A percentile compares a stretch with the other conserved stretches of the same genome.
phyloP scores from a whole-genome alignment of 805 yeast species.

The Wickerhamomyces ciferrii region DNA sequence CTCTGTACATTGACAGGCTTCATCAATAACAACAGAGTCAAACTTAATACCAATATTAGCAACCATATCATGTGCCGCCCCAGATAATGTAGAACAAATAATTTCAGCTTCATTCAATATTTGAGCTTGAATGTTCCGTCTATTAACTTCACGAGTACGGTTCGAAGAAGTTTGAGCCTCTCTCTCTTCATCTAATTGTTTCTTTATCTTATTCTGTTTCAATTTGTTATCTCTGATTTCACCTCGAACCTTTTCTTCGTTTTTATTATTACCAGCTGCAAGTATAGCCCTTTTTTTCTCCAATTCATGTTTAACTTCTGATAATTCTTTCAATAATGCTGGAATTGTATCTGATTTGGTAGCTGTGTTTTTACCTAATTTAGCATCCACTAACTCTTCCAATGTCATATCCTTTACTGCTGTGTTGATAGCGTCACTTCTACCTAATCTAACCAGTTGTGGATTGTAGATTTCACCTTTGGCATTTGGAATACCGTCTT shows the following conservation, averaged over 20 bases:
- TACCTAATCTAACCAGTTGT: slow-evolving; percentile 77
- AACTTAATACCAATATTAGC: slow-evolving; percentile 71
- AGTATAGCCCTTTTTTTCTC: slow-evolving; percentile 21
- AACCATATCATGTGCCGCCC: slow-evolving; percentile 87
- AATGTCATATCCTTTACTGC: slow-evolving; percentile 79
- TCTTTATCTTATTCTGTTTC: slow-evolving; percentile 64
- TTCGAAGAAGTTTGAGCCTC: slow-evolving; percentile 63
- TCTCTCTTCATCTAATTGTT: slow-evolving; percentile 70
- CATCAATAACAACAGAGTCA: slow-evolving; percentile 91
- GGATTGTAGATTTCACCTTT: slow-evolving; percentile 53
- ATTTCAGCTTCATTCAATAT: slow-evolving; percentile 73
- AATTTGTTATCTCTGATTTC: slow-evolving; percentile 51
- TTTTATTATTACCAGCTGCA: slow-evolving; percentile 20
- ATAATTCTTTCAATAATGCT: slow-evolving; percentile 44
- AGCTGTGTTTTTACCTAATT: slow-evolving; percentile 11
- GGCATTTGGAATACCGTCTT: slow-evolving; percentile 59
- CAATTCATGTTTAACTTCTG: slow-evolving; percentile 8
- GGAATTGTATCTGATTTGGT: slow-evolving; percentile 33
- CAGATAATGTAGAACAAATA: slow-evolving; percentile 88
- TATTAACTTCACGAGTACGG: slow-evolving; percentile 74
- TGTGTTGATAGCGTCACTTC: slow-evolving; percentile 81
- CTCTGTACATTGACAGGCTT: slow-evolving; percentile 97
- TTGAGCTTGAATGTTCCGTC: slow-evolving; percentile 68
- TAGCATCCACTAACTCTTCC: slow-evolving; percentile 75
- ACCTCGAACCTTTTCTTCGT: slow-evolving; percentile 44